Base-by-base conservation (phyloP, 176 grass and related monocot species). In the Ananas comosus region DNA sequence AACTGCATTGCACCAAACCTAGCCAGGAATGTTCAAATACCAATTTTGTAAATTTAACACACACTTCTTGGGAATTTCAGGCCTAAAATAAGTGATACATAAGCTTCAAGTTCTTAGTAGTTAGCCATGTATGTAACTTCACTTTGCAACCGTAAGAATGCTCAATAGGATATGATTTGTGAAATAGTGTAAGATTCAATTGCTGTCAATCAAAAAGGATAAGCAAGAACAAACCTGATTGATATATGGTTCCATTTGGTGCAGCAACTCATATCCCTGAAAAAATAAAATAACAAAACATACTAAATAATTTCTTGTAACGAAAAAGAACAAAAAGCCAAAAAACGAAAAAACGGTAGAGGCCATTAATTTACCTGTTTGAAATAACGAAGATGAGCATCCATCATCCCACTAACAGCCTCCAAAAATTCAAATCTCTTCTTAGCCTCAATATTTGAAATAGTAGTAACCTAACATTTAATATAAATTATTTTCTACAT, bases 381-480 rank as follows among this genome's bases (percentile, higher is more conserved):
- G 75, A 99, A 99, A 84, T 99, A 99, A 71, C 90, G 90, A 73
- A 99, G 95, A 91, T 99, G 95, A 28, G 95, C 87, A 86, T 99
- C 95, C 95, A 99, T 99, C 53, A 87, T 99, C 70, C 95, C 95
- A 80, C 95, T 99, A 79, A 99, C 90, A 78, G 95, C 85, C 80
- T 99, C 95, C 74, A 99, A 80, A 86, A 99, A 99, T 81, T 99
- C 95, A 71, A 94, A 99, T 81, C 90, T 88, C 82, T 99, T 99
- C 80, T 99, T 99, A 48, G 90, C 87, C 78, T 99, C 95, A 0
- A 99, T 92, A 81, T 93, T 99, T 80, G 90, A 94, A 88, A 99
- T 87, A 68, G 95, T 70, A 8, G 95, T 94, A 47, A 99, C 90
- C 95, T 99, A 63, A 47, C 67, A 70, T 74, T 64, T 70, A 76